A percentile compares a stretch with the other conserved stretches of the same genome.
phyloP scores from a whole-genome alignment of 2,329 filamentous ascomycete species.

The Calonectria pauciramosa region DNA sequence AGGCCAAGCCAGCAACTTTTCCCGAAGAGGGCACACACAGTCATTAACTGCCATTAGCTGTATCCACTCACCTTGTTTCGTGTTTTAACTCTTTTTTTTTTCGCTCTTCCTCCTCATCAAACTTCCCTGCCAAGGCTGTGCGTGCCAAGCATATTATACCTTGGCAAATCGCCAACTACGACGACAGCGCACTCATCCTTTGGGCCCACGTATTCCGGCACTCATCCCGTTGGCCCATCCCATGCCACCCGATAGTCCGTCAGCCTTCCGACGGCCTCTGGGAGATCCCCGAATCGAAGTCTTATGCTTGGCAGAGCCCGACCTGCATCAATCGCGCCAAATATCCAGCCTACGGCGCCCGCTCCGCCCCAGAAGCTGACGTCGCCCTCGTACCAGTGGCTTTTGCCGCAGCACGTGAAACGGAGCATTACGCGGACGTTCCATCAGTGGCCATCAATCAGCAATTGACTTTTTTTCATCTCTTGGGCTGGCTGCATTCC shows the following conservation, averaged over 20 bases:
- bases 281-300: neutral
- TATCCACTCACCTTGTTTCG: conserved; percentile 1
- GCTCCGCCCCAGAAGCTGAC: conserved; percentile 38
- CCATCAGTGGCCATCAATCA: neutral
- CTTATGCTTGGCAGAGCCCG: neutral
- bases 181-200: neutral
- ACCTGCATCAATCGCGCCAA: conserved; percentile 9
- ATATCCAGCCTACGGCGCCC: conserved; percentile 4
- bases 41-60: neutral
- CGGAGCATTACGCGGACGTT: conserved; percentile 13
- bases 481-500: neutral
- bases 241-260: neutral
- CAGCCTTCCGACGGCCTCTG: neutral
- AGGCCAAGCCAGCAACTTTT: neutral
- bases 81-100: neutral
- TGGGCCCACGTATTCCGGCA: neutral
- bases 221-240: neutral
- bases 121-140: neutral
- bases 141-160: neutral
- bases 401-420: conserved; percentile 11
- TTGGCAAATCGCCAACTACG: neutral
- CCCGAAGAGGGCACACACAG: neutral
- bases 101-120: neutral
- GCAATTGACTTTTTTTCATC: conserved; percentile 15
- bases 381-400: conserved; percentile 20